A percentile compares a stretch with the other conserved stretches of the same genome.
These are phyloP conservation scores for Umbelopsis sp. DNA, from an alignment of 192 early-diverging fungal species.

Conservation along the genomic window DNA sequence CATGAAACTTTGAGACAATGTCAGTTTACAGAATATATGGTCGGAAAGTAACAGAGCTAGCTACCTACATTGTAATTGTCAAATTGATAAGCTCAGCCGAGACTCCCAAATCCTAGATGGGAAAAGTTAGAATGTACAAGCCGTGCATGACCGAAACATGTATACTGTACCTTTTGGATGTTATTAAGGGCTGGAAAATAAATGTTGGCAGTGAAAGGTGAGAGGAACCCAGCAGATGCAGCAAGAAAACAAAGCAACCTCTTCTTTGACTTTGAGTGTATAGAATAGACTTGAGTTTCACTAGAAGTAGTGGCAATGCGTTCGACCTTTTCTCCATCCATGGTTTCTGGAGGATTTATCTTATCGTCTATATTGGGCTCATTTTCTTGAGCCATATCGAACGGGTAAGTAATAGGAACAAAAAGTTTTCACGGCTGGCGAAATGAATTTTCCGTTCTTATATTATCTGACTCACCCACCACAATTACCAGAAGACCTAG, in stretches of 20 bases:
- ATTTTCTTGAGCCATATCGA: background rate
- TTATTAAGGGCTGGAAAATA: conserved; percentile 26
- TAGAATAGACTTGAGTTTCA: background rate
- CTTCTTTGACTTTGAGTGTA: background rate
- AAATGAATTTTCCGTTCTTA: background rate
- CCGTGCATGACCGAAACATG: too few relatives aligned
- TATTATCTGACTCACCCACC: background rate
- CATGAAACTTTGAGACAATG: conserved; percentile 10
- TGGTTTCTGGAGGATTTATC: background rate
- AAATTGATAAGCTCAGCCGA: conserved; percentile 34
- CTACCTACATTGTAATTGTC: conserved; percentile 34
- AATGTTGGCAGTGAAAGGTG: conserved; percentile 25
- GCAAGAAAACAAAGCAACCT: background rate
- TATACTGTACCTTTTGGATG: background rate
- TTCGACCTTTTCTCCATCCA: background rate
- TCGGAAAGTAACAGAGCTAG: background rate
- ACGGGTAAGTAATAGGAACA: background rate
- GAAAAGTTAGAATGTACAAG: too few relatives aligned
- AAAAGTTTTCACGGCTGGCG: background rate
- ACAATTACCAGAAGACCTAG: background rate
- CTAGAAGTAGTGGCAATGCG: background rate
- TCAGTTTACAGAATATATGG: background rate
- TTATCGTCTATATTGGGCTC: background rate
- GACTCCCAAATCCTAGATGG: conserved; percentile 31
- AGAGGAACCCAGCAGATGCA: background rate